phyloP scores from a whole-genome alignment of 2,329 filamentous ascomycete genomes.

The Sarocladium strictum region DNA sequence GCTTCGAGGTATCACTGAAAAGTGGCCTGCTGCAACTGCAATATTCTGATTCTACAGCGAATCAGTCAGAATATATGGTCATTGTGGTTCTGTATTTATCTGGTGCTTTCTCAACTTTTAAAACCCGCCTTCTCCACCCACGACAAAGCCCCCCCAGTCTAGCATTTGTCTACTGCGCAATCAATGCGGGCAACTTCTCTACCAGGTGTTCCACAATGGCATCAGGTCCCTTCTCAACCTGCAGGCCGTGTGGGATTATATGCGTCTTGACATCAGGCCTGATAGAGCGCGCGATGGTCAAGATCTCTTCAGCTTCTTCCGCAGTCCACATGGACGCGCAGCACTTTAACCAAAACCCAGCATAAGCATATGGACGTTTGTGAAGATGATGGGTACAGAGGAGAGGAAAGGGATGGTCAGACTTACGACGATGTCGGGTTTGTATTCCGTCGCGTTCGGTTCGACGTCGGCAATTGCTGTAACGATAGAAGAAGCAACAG shows the following conservation, averaged over 20 bases:
- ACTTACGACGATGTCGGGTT: not conserved
- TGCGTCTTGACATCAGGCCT: slow-evolving; percentile 43
- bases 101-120: too few relatives aligned
- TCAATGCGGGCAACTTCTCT: slow-evolving; percentile 28
- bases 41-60: too few relatives aligned
- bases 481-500: not conserved
- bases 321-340: slow-evolving; percentile 50
- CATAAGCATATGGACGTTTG: too few relatives aligned
- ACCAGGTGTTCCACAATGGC: slow-evolving; percentile 47
- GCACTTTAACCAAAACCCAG: too few relatives aligned
- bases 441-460: slow-evolving; percentile 36
- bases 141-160: too few relatives aligned
- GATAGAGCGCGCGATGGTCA: slow-evolving; percentile 34
- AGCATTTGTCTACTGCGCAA: slow-evolving; percentile 10
- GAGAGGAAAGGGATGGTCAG: slow-evolving; percentile 14
- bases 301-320: slow-evolving; percentile 40
- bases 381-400: too few relatives aligned
- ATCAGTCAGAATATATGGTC: too few relatives aligned
- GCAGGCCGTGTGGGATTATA: slow-evolving; percentile 47
- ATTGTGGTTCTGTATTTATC: too few relatives aligned
- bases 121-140: too few relatives aligned
- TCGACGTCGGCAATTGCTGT: slow-evolving; percentile 50
- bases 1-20: too few relatives aligned
- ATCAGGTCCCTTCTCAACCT: slow-evolving; percentile 47
- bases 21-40: too few relatives aligned